Conservation (phyloP, 371 early-diverging fungal species). For the Aphelidium insulamus region DNA sequence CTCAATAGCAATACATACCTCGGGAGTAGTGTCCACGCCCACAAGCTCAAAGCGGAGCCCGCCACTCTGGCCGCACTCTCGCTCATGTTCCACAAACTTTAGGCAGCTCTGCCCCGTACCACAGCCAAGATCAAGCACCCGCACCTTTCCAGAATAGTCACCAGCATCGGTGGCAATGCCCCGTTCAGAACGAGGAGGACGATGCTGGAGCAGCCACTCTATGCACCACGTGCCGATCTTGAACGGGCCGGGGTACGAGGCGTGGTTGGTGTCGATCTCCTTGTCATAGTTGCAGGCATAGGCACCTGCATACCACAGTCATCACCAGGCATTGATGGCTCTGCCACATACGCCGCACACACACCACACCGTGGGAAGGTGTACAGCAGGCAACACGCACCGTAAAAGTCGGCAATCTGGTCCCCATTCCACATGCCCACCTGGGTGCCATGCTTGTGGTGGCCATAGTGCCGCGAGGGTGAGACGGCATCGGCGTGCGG, state of each 20-base stretch:
- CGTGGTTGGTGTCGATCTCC: constrained; percentile 6
- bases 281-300: constrained; percentile 12
- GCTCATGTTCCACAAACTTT: background rate
- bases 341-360: too few relatives aligned
- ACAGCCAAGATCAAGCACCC: constrained; percentile 12
- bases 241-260: constrained; percentile 11
- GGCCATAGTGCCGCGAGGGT: too few relatives aligned
- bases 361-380: too few relatives aligned
- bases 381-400: too few relatives aligned
- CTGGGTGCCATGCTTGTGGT: too few relatives aligned
- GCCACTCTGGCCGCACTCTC: background rate
- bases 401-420: constrained; percentile 9
- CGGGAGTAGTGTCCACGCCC: constrained; percentile 10
- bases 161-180: background rate
- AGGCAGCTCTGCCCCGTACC: constrained; percentile 11
- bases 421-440: constrained; percentile 8
- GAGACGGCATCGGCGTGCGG: too few relatives aligned
- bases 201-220: constrained; percentile 1
- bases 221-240: constrained; percentile 9
- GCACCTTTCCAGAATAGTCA: background rate
- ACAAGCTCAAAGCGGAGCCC: constrained; percentile 3
- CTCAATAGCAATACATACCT: constrained; percentile 3
- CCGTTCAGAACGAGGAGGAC: background rate
- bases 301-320: too few relatives aligned
- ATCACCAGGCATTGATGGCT: too few relatives aligned